A percentile compares a stretch with the other conserved stretches of the same genome.
Evolutionary conservation across 2,329 filamentous ascomycete species (phyloP).

Genomic region (Colletotrichum melonis): DNA sequence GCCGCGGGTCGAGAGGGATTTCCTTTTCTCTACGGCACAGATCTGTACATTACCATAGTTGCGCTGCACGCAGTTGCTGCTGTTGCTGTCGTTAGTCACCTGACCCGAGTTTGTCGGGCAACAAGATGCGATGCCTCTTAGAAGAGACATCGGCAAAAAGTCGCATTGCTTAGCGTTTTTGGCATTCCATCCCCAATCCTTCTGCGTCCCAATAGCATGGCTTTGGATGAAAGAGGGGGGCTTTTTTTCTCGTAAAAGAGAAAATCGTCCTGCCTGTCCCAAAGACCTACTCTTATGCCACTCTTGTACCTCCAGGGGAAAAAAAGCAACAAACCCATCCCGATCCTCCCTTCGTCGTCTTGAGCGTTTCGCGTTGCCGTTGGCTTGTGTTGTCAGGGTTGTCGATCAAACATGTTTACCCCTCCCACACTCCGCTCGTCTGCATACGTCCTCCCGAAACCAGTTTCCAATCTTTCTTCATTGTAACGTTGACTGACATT

Average conservation of each 20-base stretch:
- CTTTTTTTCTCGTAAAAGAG: constrained; percentile 5
- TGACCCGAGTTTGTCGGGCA: constrained; percentile 32
- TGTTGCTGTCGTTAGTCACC: constrained; percentile 41
- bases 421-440: constrained; percentile 28
- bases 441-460: constrained; percentile 21
- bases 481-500: constrained; percentile 38
- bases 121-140: constrained; percentile 28
- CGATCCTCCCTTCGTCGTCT: constrained; percentile 21
- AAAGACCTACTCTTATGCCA: constrained; percentile 19
- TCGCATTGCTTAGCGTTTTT: constrained; percentile 37
- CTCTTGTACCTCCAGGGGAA: constrained; percentile 21
- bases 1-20: constrained; percentile 49
- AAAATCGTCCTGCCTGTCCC: background rate
- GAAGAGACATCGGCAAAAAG: constrained; percentile 38
- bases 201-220: constrained; percentile 36
- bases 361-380: constrained; percentile 31
- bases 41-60: constrained; percentile 69
- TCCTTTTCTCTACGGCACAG: constrained; percentile 50
- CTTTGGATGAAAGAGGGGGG: background rate
- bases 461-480: constrained; percentile 24
- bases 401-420: constrained; percentile 36
- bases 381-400: constrained; percentile 23
- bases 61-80: constrained; percentile 54
- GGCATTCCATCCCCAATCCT: constrained; percentile 32
- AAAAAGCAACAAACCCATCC: constrained; percentile 16